phyloP scores from a whole-genome alignment of 2,329 filamentous ascomycete species.

The Aspergillus quadrilineatus region DNA sequence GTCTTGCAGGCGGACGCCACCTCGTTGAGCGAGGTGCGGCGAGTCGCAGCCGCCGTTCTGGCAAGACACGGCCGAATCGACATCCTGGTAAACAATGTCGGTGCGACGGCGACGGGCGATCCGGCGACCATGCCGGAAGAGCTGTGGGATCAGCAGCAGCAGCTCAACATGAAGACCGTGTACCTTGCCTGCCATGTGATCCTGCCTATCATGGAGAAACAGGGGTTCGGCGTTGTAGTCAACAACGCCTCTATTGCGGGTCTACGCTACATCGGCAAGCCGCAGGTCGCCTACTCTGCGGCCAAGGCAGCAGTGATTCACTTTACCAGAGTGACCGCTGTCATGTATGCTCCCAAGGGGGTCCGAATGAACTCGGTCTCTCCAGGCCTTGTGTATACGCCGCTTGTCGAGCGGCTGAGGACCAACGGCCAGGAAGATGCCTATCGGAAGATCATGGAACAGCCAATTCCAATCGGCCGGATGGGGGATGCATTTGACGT shows the following conservation, averaged over 20 bases:
- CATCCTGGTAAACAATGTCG: constrained; percentile 62
- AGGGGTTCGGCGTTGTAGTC: constrained; percentile 41
- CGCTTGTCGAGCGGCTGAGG: constrained; percentile 48
- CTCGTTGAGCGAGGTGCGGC: constrained; percentile 51
- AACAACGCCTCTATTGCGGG: constrained; percentile 51
- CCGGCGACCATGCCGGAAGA: constrained; percentile 52
- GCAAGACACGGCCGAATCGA: constrained; percentile 57
- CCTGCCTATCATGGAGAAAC: constrained; percentile 27
- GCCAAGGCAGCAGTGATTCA: constrained; percentile 54
- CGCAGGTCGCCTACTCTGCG: constrained; percentile 55
- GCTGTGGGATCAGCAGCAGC: constrained; percentile 54
- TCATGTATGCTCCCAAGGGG: constrained; percentile 41
- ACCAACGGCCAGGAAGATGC: constrained; percentile 49
- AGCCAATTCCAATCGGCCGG: constrained; percentile 30
- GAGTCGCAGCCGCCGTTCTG: constrained; percentile 53
- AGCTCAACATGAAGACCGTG: constrained; percentile 57
- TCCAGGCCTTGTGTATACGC: constrained; percentile 59
- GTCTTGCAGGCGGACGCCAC: constrained; percentile 54
- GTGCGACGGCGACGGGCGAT: constrained; percentile 54
- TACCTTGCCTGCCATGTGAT: constrained; percentile 52
- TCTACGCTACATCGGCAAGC: constrained; percentile 1
- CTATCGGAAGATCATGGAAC: constrained; percentile 25
- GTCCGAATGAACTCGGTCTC: constrained; percentile 55
- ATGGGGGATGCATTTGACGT: constrained; percentile 39
- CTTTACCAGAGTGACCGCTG: constrained; percentile 51